Evolutionary conservation across 2,329 filamentous ascomycete species (phyloP), one percentile per base, ranked within the genome.

Genomic region (Penicillium brasilianum): DNA sequence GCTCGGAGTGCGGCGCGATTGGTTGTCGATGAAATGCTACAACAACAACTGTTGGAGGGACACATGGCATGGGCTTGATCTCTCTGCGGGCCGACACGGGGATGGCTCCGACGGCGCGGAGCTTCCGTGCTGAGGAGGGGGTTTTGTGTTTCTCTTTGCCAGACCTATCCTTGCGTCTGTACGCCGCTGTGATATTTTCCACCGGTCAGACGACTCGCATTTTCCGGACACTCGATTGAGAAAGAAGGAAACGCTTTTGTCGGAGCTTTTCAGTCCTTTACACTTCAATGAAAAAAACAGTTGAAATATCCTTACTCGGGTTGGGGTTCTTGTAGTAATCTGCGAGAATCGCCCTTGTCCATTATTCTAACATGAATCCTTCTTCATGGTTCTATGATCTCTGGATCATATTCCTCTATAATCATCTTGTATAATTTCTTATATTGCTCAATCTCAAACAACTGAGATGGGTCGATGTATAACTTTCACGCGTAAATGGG

Each of bases 251-350:
- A 60, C 49, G 50, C 66, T 68, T 72, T 72, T 68, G 70, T 71
- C 72, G 71, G 71, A 64, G 72, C 71, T 69, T 69, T 70, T 66
- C 64, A 58, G 67, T 67, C 67, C 69, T 63, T 72, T 51, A 75
- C 69, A 73, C 63, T 65, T 66, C 67, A 75, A 76, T 71, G 60
- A 72, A 74, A 75, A 76, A 76, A 76, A 75, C 71, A 76, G 72
- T 75, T 75, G 72, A 76, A 75, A 76, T 63, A 69, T 67, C 65
- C 63, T 67, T 70, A 60, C 57, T 62, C 55, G 55, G 55, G 57
- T 62, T 68, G 56, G 51, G 48, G 58, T 64, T 67, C 60, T 62
- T 61, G 25, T 55, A 11, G 43, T 10, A 44, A 46, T 46, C n/a
- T 50, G 48, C 43, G 44, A 44, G 55, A 8, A 34, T 55, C 25